phyloP scores from a whole-genome alignment of 768 basidiomycete species.

The Tulasnella sp. region DNA sequence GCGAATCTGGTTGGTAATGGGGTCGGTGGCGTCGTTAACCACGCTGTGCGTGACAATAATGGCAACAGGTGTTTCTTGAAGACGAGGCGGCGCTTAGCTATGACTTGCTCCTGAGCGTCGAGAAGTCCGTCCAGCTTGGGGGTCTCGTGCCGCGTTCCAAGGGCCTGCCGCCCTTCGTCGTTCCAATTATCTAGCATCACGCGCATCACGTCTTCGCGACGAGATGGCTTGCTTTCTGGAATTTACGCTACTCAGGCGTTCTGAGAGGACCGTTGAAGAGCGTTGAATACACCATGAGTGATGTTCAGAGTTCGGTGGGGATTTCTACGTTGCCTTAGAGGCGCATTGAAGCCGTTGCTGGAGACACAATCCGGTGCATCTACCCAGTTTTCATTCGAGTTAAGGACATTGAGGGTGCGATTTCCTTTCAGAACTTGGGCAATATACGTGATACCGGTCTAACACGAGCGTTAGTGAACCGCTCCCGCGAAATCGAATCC shows the following conservation, averaged over 20 bases:
- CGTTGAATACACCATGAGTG: too few species aligned
- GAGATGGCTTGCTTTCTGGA: too few species aligned
- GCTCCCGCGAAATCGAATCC: too few species aligned
- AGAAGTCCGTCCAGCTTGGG: constrained; percentile 67
- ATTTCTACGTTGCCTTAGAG: too few species aligned
- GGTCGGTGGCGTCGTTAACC: constrained; percentile 85
- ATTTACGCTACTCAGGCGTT: too few species aligned
- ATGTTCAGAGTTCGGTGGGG: too few species aligned
- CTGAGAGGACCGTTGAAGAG: too few species aligned
- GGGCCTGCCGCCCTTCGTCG: constrained; percentile 78
- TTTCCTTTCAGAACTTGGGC: constrained; percentile 95
- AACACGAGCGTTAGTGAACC: not conserved
- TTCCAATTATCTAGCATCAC: too few species aligned
- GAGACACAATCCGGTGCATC: constrained; percentile 72
- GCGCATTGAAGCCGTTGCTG: too few species aligned
- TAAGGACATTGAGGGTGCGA: constrained; percentile 85
- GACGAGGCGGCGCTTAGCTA: constrained; percentile 91
- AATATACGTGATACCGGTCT: constrained; percentile 76
- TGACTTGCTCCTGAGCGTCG: constrained; percentile 83
- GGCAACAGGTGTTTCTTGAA: constrained; percentile 92
- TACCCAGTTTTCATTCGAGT: constrained; percentile 88
- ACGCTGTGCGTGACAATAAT: constrained; percentile 98
- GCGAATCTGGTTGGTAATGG: constrained; percentile 89
- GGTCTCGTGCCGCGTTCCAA: constrained; percentile 69
- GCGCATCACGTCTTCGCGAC: too few species aligned